Evolutionary conservation across 208 protist genomes (phyloP).

Genomic region (Phytomonas sp.): DNA sequence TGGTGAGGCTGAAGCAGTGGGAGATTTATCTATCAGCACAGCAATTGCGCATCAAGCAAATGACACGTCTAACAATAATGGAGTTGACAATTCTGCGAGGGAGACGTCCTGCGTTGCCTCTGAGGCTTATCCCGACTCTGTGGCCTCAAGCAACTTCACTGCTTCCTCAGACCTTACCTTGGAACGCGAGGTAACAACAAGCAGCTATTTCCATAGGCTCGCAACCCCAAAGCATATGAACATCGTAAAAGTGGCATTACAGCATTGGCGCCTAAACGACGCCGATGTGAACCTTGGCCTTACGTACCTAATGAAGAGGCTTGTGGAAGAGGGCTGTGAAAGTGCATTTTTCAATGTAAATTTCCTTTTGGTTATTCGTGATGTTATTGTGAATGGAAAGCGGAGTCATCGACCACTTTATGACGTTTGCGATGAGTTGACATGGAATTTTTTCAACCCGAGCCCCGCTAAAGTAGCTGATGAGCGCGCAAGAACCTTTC

Average conservation of each 20-base stretch:
- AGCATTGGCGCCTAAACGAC: slow-evolving; percentile 71
- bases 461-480: slow-evolving; percentile 39
- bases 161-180: slow-evolving; percentile 40
- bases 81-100: slow-evolving; percentile 4
- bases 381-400: slow-evolving; percentile 59
- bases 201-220: slow-evolving; percentile 59
- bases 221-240: slow-evolving; percentile 50
- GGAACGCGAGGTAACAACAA: slow-evolving; percentile 66
- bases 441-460: slow-evolving; percentile 85
- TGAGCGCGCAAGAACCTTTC: slow-evolving; percentile 11
- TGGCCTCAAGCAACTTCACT: slow-evolving; percentile 27
- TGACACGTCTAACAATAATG: not conserved
- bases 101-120: slow-evolving; percentile 13
- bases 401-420: slow-evolving; percentile 64
- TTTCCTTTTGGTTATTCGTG: slow-evolving; percentile 68
- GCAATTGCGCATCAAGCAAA: not conserved
- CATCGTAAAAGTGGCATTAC: slow-evolving; percentile 59
- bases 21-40: not conserved
- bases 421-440: slow-evolving; percentile 64
- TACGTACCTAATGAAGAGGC: slow-evolving; percentile 55
- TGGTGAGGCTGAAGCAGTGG: not conserved
- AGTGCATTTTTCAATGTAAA: slow-evolving; percentile 64
- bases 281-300: slow-evolving; percentile 74
- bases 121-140: slow-evolving; percentile 20
- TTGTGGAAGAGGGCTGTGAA: slow-evolving; percentile 42